Conservation (phyloP, 2,329 filamentous ascomycete species). For the Aspergillus novofumigatus region DNA sequence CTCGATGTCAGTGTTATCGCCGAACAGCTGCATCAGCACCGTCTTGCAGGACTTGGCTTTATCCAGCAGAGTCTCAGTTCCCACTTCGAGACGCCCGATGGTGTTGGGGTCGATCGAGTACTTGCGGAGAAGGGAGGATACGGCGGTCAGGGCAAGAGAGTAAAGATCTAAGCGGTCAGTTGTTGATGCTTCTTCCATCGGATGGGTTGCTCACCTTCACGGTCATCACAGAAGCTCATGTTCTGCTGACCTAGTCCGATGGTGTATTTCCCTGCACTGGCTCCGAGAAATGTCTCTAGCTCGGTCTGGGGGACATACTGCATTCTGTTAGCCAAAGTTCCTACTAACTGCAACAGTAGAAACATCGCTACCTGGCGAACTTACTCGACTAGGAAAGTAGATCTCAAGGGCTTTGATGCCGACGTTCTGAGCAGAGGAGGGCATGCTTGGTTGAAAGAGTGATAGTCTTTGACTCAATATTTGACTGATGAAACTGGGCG, state of each 20-base stretch:
- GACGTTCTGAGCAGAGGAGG: constrained; percentile 76
- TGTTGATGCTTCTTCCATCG: constrained; percentile 2
- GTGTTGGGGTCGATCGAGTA: constrained; percentile 76
- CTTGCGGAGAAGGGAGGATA: constrained; percentile 73
- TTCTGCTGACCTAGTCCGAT: constrained; percentile 87
- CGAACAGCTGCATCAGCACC: constrained; percentile 81
- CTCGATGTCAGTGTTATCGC: constrained; percentile 76
- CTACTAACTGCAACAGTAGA: background rate
- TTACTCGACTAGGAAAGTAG: constrained; percentile 80
- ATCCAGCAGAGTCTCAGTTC: constrained; percentile 80
- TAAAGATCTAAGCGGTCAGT: constrained; percentile 65
- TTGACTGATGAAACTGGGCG: background rate
- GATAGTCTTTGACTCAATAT: background rate
- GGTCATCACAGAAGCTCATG: constrained; percentile 89
- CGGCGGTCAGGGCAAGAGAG: constrained; percentile 74
- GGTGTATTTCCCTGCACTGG: constrained; percentile 78
- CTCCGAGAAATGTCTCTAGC: constrained; percentile 82
- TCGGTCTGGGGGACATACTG: constrained; percentile 81
- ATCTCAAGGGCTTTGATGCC: constrained; percentile 92
- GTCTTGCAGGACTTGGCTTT: constrained; percentile 91
- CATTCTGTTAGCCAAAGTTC: constrained; percentile 9
- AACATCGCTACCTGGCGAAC: constrained; percentile 26
- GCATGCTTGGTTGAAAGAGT: constrained; percentile 48
- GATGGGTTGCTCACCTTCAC: constrained; percentile 64
- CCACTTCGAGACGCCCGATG: constrained; percentile 77